Conservation (phyloP, 1,284 basidiomycete species). For the Rhodotorula sp. region DNA sequence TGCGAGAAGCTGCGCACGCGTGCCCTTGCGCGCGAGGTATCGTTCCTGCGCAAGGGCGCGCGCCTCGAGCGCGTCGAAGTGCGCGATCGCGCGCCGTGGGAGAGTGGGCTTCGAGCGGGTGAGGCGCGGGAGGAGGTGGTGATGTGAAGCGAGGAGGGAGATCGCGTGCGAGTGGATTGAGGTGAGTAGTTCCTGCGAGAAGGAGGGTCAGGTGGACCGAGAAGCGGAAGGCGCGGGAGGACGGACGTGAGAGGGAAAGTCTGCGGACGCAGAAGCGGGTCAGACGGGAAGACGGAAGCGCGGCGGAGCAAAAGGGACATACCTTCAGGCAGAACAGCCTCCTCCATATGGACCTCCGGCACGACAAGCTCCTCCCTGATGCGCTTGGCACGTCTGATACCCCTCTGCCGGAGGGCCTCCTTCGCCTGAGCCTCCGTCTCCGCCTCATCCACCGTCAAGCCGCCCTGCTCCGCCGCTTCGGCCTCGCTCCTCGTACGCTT, state of each 20-base stretch:
- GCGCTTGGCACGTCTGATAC: not conserved
- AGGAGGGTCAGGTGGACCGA: not conserved
- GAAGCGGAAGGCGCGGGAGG: not conserved
- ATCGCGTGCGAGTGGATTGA: conserved; percentile 23
- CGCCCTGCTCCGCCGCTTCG: not conserved
- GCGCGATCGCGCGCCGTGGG: conserved; percentile 5
- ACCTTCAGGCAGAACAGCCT: not conserved
- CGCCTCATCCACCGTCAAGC: not conserved
- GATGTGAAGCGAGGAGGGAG: not conserved
- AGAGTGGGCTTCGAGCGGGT: conserved; percentile 19
- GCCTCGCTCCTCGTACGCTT: not conserved
- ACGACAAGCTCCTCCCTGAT: not conserved
- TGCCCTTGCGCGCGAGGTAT: not conserved
- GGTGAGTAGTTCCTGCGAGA: conserved; percentile 26
- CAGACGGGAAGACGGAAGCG: rapidly evolving
- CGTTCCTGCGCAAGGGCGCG: conserved; percentile 16
- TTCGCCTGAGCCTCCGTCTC: not conserved
- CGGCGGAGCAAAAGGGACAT: not conserved
- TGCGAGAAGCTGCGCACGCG: not conserved
- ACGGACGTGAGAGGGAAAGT: not conserved
- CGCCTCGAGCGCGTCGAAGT: conserved; percentile 14
- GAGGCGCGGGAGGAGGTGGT: conserved; percentile 28
- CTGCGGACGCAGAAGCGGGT: not conserved
- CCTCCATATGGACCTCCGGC: conserved; percentile 5
- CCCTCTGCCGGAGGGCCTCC: not conserved